A percentile compares a stretch with the other conserved stretches of the same genome.
Conservation (phyloP, 768 basidiomycete genomes). For the Mycena floridula region DNA sequence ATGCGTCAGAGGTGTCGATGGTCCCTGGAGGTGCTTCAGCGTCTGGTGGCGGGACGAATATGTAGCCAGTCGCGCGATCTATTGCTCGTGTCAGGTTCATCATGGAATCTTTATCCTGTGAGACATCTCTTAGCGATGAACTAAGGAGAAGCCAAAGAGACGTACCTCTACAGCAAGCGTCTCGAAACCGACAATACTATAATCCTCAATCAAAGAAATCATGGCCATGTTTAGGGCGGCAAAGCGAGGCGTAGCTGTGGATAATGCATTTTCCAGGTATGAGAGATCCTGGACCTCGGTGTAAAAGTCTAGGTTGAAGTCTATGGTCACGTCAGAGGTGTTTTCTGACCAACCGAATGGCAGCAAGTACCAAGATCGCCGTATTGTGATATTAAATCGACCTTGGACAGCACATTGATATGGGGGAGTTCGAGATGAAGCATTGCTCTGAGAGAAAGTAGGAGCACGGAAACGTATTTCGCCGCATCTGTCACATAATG, state of each 20-base stretch:
- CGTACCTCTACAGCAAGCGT: constrained; percentile 90
- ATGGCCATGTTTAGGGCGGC: constrained; percentile 82
- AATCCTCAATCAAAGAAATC: constrained; percentile 92
- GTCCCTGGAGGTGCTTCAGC: constrained; percentile 28
- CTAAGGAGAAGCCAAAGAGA: not conserved
- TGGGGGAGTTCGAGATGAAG: constrained; percentile 98
- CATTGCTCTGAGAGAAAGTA: constrained; percentile 93
- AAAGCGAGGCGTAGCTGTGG: constrained; percentile 58
- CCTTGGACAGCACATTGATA: constrained; percentile 93
- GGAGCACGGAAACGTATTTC: constrained; percentile 89
- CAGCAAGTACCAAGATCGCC: constrained; percentile 75
- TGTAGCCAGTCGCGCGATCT: constrained; percentile 89
- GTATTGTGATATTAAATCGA: constrained; percentile 85
- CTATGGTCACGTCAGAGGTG: too few species aligned
- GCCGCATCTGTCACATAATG: constrained; percentile 95
- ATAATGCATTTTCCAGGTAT: constrained; percentile 74
- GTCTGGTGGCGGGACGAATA: constrained; percentile 62
- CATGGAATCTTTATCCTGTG: constrained; percentile 92
- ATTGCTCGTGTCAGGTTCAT: constrained; percentile 75
- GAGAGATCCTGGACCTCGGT: constrained; percentile 96
- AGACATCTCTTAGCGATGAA: too few species aligned
- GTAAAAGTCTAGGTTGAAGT: constrained; percentile 97
- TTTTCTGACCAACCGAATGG: too few species aligned
- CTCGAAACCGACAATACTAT: constrained; percentile 89
- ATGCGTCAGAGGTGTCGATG: constrained; percentile 25